Percentiles rank a stretch among this genome's conserved stretches.
Conservation (phyloP, 495 filamentous ascomycete genomes). For the Aspergillus cristatus region DNA sequence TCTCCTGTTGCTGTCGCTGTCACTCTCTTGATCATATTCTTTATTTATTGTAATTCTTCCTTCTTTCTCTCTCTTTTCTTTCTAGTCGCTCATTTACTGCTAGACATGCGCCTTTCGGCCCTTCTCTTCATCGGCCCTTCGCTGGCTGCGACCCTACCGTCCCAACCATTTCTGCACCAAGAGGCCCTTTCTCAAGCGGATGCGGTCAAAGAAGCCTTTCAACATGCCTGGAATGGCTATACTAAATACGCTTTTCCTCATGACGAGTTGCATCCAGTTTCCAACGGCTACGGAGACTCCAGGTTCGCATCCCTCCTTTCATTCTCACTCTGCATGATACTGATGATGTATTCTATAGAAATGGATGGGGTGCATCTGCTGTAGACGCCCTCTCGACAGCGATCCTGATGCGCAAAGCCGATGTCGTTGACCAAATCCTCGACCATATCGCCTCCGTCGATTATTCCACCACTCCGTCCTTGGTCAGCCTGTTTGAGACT, state of each 20-base stretch:
- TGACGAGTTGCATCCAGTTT: conserved; percentile 65
- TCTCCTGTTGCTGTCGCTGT: too few species aligned
- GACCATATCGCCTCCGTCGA: conserved; percentile 59
- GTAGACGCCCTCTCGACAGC: conserved; percentile 79
- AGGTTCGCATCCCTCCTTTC: conserved; percentile 38
- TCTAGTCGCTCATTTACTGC: not conserved
- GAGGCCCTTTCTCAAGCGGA: conserved; percentile 36
- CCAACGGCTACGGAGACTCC: conserved; percentile 56
- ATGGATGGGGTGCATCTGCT: conserved; percentile 80
- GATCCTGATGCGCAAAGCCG: conserved; percentile 60
- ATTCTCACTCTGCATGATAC: conserved; percentile 1
- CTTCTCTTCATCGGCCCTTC: conserved; percentile 19
- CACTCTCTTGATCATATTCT: too few species aligned
- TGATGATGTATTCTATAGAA: conserved; percentile 36
- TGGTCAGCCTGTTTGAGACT: conserved; percentile 77
- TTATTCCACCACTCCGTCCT: conserved; percentile 48
- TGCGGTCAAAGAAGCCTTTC: conserved; percentile 67
- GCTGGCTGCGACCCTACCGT: conserved; percentile 5
- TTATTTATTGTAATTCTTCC: too few species aligned
- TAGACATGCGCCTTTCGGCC: conserved; percentile 24
- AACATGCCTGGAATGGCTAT: conserved; percentile 75
- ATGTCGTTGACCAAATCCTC: conserved; percentile 60
- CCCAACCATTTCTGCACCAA: not conserved
- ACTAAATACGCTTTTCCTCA: conserved; percentile 68
- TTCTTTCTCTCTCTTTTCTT: not conserved